Evolutionary conservation across 1,284 basidiomycete species (phyloP), one percentile per base, ranked within the genome.

Genomic region (Cronartium ribicola): DNA sequence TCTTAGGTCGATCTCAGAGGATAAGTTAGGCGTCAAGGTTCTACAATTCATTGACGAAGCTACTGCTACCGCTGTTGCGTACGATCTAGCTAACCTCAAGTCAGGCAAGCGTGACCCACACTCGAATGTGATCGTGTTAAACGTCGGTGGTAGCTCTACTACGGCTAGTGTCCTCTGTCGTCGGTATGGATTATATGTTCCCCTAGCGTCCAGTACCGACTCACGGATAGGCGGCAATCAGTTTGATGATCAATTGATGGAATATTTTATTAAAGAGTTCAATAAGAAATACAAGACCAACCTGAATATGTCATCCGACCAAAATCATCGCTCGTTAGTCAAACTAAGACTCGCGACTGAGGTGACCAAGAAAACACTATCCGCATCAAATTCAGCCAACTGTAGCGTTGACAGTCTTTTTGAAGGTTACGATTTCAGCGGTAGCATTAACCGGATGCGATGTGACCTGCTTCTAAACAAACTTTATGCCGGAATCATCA

Each of bases 181-280:
- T 61, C 82, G 85, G 41, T 82, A 85, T 63, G 86, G 86, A 59
- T 81, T 85, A 76, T 86, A 85, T 81, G 82, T 85, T 64, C 82
- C 83, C 60, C 82, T 86, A 72, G 81, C 82, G 76, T 83, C 83
- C 77, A 83, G 82, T 41, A 79, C 83, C 77, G 84, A 86, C 77
- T 77, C 83, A 78, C 81, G 81, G 75, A 81, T 86, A 57, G 86
- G 85, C 76, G 86, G 85, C 62, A 85, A 88, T 77, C 84, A 87
- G 71, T 88, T 94, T 79, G 93, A 94, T 83, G 86, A 88, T 73
- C 87, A 89, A 78, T 86, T 98, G 59, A 88, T 97, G 83, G 88
- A 90, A 76, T 91, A 91, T 85, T 97, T 98, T 82, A 88, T 92
- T 70, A 90, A 94, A 81, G 95, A 98, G 80, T 98, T 98, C 82